Conservation (phyloP, 805 yeast genomes). For the baker's yeast (Saccharomyces cerevisiae) region DNA sequence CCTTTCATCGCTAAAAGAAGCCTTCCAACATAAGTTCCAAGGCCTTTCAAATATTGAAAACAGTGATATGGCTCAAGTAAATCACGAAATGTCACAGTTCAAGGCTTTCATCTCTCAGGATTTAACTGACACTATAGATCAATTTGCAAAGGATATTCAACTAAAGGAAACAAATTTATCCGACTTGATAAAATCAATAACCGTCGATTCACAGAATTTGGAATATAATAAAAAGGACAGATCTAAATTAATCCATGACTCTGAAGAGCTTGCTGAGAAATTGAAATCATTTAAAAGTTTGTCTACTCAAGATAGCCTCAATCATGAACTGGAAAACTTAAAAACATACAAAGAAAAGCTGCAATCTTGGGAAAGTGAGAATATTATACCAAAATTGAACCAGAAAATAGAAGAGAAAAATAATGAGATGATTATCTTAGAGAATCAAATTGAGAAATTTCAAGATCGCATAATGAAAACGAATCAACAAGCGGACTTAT, state of each 20-base stretch:
- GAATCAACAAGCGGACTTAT: constrained; percentile 50
- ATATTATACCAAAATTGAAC: constrained; percentile 26
- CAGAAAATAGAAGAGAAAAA: constrained; percentile 34
- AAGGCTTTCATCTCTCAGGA: neutral
- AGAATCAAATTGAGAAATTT: constrained; percentile 43
- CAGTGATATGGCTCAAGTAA: neutral
- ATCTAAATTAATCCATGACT: constrained; percentile 29
- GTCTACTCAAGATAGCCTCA: constrained; percentile 41
- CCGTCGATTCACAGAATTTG: constrained; percentile 30
- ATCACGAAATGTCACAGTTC: neutral
- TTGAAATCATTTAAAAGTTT: constrained; percentile 27
- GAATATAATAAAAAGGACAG: constrained; percentile 42
- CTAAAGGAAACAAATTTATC: constrained; percentile 5
- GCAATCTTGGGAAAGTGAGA: constrained; percentile 22
- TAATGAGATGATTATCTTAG: constrained; percentile 30
- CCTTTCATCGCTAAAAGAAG: neutral
- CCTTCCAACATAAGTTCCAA: neutral
- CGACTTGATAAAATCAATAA: constrained; percentile 15
- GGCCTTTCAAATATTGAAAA: neutral
- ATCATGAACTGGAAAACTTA: constrained; percentile 38
- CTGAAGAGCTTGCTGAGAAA: constrained; percentile 32
- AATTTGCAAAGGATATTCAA: neutral
- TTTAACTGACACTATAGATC: neutral
- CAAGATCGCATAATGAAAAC: constrained; percentile 42
- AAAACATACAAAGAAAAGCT: constrained; percentile 33